Conservation (phyloP, 768 basidiomycete species). For the Russula compacta region DNA sequence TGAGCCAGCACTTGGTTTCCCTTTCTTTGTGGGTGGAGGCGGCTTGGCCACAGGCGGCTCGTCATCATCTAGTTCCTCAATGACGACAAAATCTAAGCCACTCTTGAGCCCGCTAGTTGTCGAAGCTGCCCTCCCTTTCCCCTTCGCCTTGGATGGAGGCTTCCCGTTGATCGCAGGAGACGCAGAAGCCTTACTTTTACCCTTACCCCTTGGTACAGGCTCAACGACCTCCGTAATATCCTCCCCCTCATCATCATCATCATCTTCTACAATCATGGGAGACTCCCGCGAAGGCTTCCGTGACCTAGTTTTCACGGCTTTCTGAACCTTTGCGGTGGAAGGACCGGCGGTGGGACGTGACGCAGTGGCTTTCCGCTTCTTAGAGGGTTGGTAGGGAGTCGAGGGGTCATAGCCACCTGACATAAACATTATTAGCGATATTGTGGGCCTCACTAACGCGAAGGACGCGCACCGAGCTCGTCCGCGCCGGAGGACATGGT, state of each 20-base stretch:
- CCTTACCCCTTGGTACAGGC: constrained; percentile 14
- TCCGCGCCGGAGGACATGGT: constrained; percentile 17
- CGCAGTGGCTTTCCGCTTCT: constrained; percentile 19
- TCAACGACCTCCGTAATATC: constrained; percentile 19
- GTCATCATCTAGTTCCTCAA: constrained; percentile 15
- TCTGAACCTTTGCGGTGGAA: constrained; percentile 20
- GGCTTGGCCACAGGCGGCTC: constrained; percentile 14
- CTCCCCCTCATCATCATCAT: constrained; percentile 21
- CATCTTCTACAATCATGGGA: constrained; percentile 12
- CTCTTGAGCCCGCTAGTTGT: constrained; percentile 18
- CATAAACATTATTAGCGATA: not conserved
- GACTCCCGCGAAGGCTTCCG: constrained; percentile 11
- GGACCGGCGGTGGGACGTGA: constrained; percentile 16
- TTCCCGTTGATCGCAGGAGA: constrained; percentile 24
- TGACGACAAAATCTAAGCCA: not conserved
- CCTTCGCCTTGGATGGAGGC: constrained; percentile 27
- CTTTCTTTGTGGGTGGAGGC: constrained; percentile 3
- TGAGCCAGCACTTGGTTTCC: not conserved
- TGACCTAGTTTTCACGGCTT: constrained; percentile 8
- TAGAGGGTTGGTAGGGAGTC: constrained; percentile 23
- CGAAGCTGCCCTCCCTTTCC: constrained; percentile 28
- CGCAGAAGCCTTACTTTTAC: constrained; percentile 8
- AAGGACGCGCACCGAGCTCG: constrained; percentile 21
- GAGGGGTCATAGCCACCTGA: constrained; percentile 26
- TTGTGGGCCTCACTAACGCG: not conserved